These are phyloP conservation scores for Periconia macrospinosa DNA, from an alignment of 2,329 filamentous ascomycete species.

Conservation along the genomic window DNA sequence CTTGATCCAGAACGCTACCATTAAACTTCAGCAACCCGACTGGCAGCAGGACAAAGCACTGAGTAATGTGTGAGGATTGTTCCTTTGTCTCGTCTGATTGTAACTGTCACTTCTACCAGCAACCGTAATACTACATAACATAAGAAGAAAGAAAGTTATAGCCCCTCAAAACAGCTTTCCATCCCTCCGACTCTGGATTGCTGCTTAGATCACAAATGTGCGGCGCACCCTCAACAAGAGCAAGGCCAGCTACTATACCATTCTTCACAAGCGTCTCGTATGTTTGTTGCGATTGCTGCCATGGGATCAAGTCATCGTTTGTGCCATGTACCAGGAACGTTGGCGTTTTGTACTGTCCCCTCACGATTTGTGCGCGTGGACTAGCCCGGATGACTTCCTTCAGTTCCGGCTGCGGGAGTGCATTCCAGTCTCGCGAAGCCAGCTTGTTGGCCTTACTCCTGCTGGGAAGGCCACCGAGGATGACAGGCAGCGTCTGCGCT, in stretches of 20 bases:
- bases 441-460: not conserved
- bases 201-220: conserved; percentile 10
- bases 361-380: conserved; percentile 11
- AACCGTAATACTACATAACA: too few relatives aligned
- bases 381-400: conserved; percentile 9
- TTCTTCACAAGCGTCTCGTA: not conserved
- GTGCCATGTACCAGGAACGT: conserved; percentile 17
- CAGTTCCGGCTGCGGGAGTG: not conserved
- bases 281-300: conserved; percentile 1
- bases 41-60: too few relatives aligned
- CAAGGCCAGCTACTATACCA: conserved; percentile 1
- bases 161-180: not conserved
- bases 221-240: conserved; percentile 1
- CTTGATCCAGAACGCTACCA: too few relatives aligned
- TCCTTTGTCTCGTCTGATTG: too few relatives aligned
- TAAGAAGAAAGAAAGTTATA: not conserved
- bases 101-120: too few relatives aligned
- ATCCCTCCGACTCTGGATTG: not conserved
- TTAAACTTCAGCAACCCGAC: too few relatives aligned
- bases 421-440: not conserved
- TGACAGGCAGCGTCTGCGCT: conserved; percentile 40
- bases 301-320: conserved; percentile 13
- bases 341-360: conserved; percentile 11
- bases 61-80: too few relatives aligned
- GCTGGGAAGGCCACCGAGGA: conserved; percentile 28